Evolutionary conservation across 257 asterid species (phyloP).

Genomic region (Forsythia suspensa): DNA sequence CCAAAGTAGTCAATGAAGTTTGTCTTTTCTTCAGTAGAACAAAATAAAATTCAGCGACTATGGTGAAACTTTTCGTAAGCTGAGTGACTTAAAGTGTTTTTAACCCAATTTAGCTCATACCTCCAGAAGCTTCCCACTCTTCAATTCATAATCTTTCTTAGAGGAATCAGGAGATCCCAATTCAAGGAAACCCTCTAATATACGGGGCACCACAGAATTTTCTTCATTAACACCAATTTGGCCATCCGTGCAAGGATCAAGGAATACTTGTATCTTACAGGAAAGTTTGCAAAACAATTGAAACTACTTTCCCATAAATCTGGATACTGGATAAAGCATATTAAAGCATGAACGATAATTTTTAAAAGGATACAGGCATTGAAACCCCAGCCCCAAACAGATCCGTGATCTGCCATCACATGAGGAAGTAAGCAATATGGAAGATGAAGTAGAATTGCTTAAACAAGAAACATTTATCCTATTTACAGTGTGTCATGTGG

Average conservation of each 20-base stretch:
- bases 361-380: conserved; percentile 76
- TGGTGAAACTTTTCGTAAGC: not conserved
- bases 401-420: conserved; percentile 83
- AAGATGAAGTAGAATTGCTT: not conserved
- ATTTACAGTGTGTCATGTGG: not conserved
- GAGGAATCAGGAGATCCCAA: conserved; percentile 53
- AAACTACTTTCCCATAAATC: not conserved
- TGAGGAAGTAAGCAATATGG: conserved; percentile 9
- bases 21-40: not conserved
- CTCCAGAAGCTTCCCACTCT: conserved; percentile 49
- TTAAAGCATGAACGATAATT: not conserved
- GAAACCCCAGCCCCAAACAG: conserved; percentile 94
- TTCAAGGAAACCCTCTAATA: conserved; percentile 65
- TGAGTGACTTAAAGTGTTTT: not conserved
- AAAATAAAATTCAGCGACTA: not conserved
- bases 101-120: conserved; percentile 38
- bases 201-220: conserved; percentile 52
- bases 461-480: not conserved
- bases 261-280: conserved; percentile 25
- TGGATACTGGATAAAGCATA: not conserved
- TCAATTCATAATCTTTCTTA: conserved; percentile 26
- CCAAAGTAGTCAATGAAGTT: not conserved
- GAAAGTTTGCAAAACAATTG: not conserved
- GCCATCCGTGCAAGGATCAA: conserved; percentile 71
- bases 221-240: conserved; percentile 73